These are phyloP conservation scores for Cyclanthera cordifolia DNA, from an alignment of 306 rosid genomes.

Conservation along the genomic window DNA sequence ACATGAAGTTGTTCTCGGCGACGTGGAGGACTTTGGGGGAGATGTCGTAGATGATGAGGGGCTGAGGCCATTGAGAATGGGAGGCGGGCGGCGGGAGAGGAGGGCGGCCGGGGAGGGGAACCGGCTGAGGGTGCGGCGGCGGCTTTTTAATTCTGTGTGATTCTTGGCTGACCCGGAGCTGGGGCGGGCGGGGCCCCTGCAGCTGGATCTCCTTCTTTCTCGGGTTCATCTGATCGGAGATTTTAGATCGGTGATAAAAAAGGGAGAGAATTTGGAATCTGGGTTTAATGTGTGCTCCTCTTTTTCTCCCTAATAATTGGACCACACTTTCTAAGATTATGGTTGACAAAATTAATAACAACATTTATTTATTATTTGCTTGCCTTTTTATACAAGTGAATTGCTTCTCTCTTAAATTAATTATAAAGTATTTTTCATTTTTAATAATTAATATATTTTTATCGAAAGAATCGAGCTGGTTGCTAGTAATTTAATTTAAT, in stretches of 20 bases:
- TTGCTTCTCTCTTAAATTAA: no score
- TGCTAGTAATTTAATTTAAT: no score
- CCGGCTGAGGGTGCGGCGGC: constrained; percentile 41
- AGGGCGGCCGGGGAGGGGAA: constrained; percentile 4
- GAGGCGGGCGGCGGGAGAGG: background rate
- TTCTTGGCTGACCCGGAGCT: constrained; percentile 55
- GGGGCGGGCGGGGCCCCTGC: constrained; percentile 76
- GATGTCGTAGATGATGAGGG: constrained; percentile 67
- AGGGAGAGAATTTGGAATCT: background rate
- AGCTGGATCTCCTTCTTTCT: constrained; percentile 43
- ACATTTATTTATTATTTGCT: no score
- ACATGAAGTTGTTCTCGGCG: constrained; percentile 56
- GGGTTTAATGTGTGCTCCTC: no score
- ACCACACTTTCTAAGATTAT: no score
- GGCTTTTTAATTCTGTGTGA: constrained; percentile 72
- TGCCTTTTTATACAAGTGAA: no score
- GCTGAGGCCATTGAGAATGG: constrained; percentile 27
- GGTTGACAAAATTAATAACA: constrained; percentile 8
- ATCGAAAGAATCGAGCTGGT: no score
- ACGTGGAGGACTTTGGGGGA: constrained; percentile 75
- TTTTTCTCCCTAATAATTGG: no score
- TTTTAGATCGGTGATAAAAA: background rate
- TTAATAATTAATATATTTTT: no score
- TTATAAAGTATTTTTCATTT: no score
- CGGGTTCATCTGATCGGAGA: constrained; percentile 10